Evolutionary conservation across 805 yeast genomes (phyloP), one percentile per base, ranked within the genome.

Genomic region (Ogataea parapolymorpha): DNA sequence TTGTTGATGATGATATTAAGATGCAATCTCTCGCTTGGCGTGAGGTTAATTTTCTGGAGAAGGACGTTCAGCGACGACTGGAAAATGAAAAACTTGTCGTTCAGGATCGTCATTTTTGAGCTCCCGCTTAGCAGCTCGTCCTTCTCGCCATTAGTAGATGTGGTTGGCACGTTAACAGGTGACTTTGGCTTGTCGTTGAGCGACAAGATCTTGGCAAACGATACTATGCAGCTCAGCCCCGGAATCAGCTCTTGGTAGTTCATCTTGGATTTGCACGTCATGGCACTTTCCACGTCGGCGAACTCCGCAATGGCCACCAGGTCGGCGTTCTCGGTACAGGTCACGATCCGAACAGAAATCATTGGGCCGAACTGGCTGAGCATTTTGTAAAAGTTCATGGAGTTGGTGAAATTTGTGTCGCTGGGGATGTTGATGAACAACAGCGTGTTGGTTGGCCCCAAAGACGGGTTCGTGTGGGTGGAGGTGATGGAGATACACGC

Each of bases 241-340:
- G 91, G 86, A 46, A 80, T 75, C 28, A 91, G 70, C 55, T 91
- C 96, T 49, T 82, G 80, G 48, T 89, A 95, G 55, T 85, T 87
- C 56, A 90, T 74, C 36, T 72, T 77, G 12, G 86, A 84, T 56
- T 82, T 80, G 37, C 96, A 88, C 35, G 72, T 75, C 71, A 85
- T 79, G 7, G 99, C 95, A 24, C 79, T 68, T 37, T 87, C 95
- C 5, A 84, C 64, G 20, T 75, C 67, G 3, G 75, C 73, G 61
- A 86, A 90, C 60, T 85, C 93, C 16, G 86, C 82, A 42, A 89
- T 69, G 2, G 82, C 86, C 23, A 63, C 60, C 33, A 64, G 42
- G 37, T 64, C 68, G 14, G 53, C 51, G 30, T 55, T 54, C 13
- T 53, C 55, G 20, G 56, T 58, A 39, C 66, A 62, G 16, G 70